phyloP scores from a whole-genome alignment of 768 basidiomycete genomes.

The Boletus subcaerulescens region DNA sequence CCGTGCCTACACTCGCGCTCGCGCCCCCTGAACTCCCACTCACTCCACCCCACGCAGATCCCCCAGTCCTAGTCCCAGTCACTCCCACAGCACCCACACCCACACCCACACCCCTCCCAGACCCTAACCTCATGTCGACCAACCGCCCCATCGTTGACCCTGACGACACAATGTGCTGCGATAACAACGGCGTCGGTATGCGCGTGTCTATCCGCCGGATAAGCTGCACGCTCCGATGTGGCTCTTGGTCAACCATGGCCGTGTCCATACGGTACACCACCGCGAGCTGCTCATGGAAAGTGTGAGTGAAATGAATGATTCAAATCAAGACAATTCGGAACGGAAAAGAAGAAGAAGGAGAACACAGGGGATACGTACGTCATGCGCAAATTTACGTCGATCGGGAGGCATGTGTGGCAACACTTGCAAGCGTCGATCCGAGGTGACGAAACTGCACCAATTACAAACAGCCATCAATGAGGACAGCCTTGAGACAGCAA shows the following conservation, averaged over 20 bases:
- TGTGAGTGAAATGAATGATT: neutral
- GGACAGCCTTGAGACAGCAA: too few species aligned
- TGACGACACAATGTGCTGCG: conserved; percentile 37
- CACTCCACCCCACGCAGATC: neutral
- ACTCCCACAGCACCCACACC: neutral
- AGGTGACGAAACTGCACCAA: conserved; percentile 55
- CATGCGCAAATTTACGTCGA: conserved; percentile 80
- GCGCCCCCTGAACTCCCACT: neutral
- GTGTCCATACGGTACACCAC: conserved; percentile 79
- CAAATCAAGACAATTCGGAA: neutral
- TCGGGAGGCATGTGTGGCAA: conserved; percentile 79
- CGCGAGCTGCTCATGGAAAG: conserved; percentile 51
- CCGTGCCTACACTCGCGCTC: neutral
- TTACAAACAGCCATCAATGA: neutral
- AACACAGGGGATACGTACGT: conserved; percentile 42
- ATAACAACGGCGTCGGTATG: conserved; percentile 69
- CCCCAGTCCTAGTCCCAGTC: neutral
- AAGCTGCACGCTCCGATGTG: conserved; percentile 81
- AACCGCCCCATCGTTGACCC: conserved; percentile 54
- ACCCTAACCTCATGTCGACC: conserved; percentile 46
- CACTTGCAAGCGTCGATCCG: conserved; percentile 66
- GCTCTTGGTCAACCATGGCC: conserved; percentile 89
- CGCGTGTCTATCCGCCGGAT: conserved; percentile 80
- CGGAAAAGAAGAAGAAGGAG: neutral
- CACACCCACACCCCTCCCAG: conserved; percentile 7